These are phyloP conservation scores for Puccinia polysora DNA, from an alignment of 1,284 basidiomycete genomes.

Conservation along the genomic window DNA sequence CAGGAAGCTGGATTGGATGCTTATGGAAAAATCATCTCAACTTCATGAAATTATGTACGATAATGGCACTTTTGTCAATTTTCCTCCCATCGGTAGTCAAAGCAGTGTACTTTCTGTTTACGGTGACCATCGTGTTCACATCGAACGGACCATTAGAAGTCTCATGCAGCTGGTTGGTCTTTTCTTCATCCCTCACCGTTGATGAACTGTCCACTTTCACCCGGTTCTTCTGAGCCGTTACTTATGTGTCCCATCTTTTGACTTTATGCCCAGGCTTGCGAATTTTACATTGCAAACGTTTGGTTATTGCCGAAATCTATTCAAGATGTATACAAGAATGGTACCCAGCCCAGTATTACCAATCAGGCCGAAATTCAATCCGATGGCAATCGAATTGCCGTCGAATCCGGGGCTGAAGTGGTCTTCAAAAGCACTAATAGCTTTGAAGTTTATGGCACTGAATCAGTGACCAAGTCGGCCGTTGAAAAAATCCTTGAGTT, in stretches of 20 bases:
- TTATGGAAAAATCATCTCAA: slow-evolving; percentile 85
- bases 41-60: slow-evolving; percentile 88
- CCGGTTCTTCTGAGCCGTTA: background rate
- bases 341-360: slow-evolving; percentile 69
- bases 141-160: slow-evolving; percentile 87
- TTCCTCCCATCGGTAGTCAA: slow-evolving; percentile 82
- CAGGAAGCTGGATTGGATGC: slow-evolving; percentile 96
- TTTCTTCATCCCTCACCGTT: background rate
- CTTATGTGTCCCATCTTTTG: slow-evolving; percentile 38
- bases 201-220: no score
- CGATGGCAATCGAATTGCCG: slow-evolving; percentile 79
- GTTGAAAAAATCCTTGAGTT: slow-evolving; percentile 62
- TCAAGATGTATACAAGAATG: slow-evolving; percentile 64
- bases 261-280: slow-evolving; percentile 66
- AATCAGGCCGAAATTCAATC: slow-evolving; percentile 78
- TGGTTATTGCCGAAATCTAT: slow-evolving; percentile 92
- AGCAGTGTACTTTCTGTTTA: slow-evolving; percentile 88
- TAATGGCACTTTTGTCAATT: slow-evolving; percentile 91
- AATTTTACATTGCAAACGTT: slow-evolving; percentile 91
- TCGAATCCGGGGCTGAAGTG: slow-evolving; percentile 76
- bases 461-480: slow-evolving; percentile 81
- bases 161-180: slow-evolving; percentile 76
- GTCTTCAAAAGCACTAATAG: slow-evolving; percentile 90
- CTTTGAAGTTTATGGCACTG: slow-evolving; percentile 95
- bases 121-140: slow-evolving; percentile 89